These are phyloP conservation scores for Pulveroboletus frians DNA, from an alignment of 768 basidiomycete species.

Conservation along the genomic window DNA sequence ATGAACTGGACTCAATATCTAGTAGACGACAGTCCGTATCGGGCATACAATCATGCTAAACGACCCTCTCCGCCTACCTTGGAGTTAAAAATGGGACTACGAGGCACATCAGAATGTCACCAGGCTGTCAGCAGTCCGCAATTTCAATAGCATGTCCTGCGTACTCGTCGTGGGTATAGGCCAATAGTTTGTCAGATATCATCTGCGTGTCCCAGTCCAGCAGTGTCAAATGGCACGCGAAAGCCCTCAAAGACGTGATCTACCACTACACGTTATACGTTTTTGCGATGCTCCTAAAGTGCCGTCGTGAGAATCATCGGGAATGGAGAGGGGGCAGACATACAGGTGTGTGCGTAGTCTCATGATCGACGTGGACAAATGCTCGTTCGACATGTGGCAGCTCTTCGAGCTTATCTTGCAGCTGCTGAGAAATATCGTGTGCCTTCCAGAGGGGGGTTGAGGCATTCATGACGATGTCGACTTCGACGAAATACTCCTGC, in stretches of 20 bases:
- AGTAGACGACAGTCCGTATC: neutral
- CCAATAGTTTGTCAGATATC: neutral
- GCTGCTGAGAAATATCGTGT: constrained; percentile 76
- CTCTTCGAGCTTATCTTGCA: constrained; percentile 86
- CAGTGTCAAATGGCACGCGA: neutral
- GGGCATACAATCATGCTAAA: neutral
- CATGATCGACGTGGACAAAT: constrained; percentile 94
- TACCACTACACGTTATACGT: constrained; percentile 5
- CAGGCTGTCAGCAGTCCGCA: neutral
- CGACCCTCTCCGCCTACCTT: neutral
- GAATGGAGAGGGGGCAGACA: constrained; percentile 12
- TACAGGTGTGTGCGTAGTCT: constrained; percentile 75
- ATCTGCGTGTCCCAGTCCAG: neutral
- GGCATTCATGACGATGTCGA: constrained; percentile 90
- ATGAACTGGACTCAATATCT: neutral
- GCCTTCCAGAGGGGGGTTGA: constrained; percentile 87
- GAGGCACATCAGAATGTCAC: neutral
- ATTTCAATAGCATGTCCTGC: constrained; percentile 5
- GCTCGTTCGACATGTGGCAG: constrained; percentile 88
- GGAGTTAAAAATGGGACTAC: neutral
- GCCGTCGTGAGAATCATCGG: neutral
- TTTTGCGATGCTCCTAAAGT: constrained; percentile 43
- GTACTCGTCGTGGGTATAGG: neutral
- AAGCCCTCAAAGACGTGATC: neutral
- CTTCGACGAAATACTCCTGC: constrained; percentile 88